These are phyloP conservation scores for Russula brevipes DNA, from an alignment of 768 basidiomycete genomes.

Conservation along the genomic window DNA sequence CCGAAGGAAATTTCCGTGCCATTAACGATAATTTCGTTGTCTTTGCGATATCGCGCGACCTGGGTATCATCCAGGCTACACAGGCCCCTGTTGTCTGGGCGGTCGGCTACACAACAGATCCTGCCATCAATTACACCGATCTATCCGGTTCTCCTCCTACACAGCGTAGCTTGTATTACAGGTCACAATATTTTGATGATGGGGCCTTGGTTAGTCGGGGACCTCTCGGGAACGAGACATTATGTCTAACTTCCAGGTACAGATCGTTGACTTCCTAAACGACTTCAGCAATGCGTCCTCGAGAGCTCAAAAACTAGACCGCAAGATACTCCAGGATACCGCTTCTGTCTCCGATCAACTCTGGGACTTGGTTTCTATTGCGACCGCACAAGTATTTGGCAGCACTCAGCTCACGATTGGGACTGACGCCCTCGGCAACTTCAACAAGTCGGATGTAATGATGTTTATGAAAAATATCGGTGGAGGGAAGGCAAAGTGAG, in stretches of 20 bases:
- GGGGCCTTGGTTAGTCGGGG: slow-evolving; percentile 26
- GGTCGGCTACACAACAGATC: slow-evolving; percentile 30
- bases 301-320: slow-evolving; percentile 44
- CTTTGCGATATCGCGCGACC: slow-evolving; percentile 29
- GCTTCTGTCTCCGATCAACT: slow-evolving; percentile 46
- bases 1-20: slow-evolving; percentile 12
- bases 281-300: slow-evolving; percentile 44
- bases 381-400: slow-evolving; percentile 49
- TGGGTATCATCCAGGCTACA: slow-evolving; percentile 27
- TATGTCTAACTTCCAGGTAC: not conserved
- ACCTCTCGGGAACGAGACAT: not conserved
- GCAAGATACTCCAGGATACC: slow-evolving; percentile 44
- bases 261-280: slow-evolving; percentile 42
- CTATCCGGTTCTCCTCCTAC: slow-evolving; percentile 39
- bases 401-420: slow-evolving; percentile 53
- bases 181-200: slow-evolving; percentile 32
- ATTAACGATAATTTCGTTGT: slow-evolving; percentile 25
- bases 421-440: slow-evolving; percentile 41
- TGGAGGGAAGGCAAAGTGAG: slow-evolving; percentile 34
- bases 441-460: slow-evolving; percentile 47
- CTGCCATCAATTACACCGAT: slow-evolving; percentile 29
- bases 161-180: slow-evolving; percentile 41
- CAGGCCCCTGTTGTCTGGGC: too few species aligned
- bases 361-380: slow-evolving; percentile 46
- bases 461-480: slow-evolving; percentile 43